These are phyloP conservation scores for Plantago coronopus DNA, from an alignment of 305 asterid genomes.

Conservation along the genomic window DNA sequence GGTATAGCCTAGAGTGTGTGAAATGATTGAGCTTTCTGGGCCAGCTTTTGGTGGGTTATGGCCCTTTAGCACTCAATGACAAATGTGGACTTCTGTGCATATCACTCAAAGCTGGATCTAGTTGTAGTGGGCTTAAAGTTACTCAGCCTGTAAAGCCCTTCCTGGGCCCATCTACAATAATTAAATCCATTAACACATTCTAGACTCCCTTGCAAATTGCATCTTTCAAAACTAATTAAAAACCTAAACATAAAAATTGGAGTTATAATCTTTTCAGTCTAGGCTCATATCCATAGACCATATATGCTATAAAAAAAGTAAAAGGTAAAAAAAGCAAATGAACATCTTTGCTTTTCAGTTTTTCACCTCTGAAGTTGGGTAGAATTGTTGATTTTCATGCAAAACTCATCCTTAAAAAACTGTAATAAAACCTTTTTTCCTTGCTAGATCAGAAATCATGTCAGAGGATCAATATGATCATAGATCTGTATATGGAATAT, in stretches of 20 bases:
- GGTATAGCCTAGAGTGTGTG: conserved; percentile 9
- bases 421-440: conserved; percentile 28
- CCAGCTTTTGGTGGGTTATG: conserved; percentile 20
- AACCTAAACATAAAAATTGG: conserved; percentile 21
- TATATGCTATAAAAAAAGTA: conserved; percentile 13
- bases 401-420: conserved; percentile 20
- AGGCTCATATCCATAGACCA: conserved; percentile 22
- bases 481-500: conserved; percentile 41
- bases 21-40: conserved; percentile 17
- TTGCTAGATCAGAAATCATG: conserved; percentile 31
- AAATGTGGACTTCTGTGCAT: conserved; percentile 7
- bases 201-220: conserved; percentile 11
- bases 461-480: conserved; percentile 28
- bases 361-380: conserved; percentile 27
- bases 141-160: conserved; percentile 29
- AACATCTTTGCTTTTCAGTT: conserved; percentile 29
- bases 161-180: conserved; percentile 26
- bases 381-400: conserved; percentile 57
- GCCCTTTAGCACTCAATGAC: background rate
- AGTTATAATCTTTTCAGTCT: conserved; percentile 21
- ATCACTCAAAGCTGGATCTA: background rate
- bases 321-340: conserved; percentile 26
- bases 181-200: background rate
- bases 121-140: too few species aligned
- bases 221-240: too few species aligned